Percentiles rank a stretch among this genome's conserved stretches.
These are phyloP conservation scores for Fusarium cicatricum DNA, from an alignment of 2,329 filamentous ascomycete species.

Conservation along the genomic window DNA sequence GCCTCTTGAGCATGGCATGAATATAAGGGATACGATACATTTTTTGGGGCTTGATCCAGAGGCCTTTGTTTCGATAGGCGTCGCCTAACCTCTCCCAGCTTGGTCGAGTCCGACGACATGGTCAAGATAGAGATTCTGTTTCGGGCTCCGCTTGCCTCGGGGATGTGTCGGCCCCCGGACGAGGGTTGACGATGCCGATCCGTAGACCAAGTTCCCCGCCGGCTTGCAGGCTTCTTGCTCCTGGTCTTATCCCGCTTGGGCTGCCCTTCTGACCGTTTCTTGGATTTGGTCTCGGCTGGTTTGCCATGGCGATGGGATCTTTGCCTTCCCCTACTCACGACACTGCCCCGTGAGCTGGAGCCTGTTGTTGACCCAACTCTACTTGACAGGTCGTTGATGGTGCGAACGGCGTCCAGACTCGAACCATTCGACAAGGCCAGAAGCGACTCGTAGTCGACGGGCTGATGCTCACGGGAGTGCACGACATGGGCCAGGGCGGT, in stretches of 20 bases:
- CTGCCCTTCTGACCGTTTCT: conserved; percentile 13
- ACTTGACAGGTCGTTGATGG: conserved; percentile 57
- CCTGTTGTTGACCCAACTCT: conserved; percentile 38
- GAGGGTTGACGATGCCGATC: conserved; percentile 15
- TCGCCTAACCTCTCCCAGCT: conserved; percentile 52
- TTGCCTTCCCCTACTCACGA: conserved; percentile 31
- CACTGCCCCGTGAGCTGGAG: conserved; percentile 24
- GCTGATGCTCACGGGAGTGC: conserved; percentile 41
- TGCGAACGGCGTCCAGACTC: conserved; percentile 56
- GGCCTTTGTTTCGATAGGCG: conserved; percentile 29
- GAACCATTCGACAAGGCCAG: conserved; percentile 57
- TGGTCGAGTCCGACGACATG: conserved; percentile 54
- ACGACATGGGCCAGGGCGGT: conserved; percentile 53
- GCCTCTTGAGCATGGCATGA: conserved; percentile 18
- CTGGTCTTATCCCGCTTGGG: conserved; percentile 17
- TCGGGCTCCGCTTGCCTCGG: conserved; percentile 6
- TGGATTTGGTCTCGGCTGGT: conserved; percentile 9
- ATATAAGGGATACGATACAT: conserved; percentile 34
- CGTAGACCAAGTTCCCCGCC: conserved; percentile 8
- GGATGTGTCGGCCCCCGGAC: conserved; percentile 6
- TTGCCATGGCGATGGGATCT: conserved; percentile 21
- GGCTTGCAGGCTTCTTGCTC: conserved; percentile 17
- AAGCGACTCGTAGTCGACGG: conserved; percentile 57
- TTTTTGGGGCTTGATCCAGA: background rate
- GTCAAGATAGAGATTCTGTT: conserved; percentile 45